These are phyloP conservation scores for Digitaria exilis DNA, from an alignment of 202 grass and related monocot genomes.

Conservation along the genomic window DNA sequence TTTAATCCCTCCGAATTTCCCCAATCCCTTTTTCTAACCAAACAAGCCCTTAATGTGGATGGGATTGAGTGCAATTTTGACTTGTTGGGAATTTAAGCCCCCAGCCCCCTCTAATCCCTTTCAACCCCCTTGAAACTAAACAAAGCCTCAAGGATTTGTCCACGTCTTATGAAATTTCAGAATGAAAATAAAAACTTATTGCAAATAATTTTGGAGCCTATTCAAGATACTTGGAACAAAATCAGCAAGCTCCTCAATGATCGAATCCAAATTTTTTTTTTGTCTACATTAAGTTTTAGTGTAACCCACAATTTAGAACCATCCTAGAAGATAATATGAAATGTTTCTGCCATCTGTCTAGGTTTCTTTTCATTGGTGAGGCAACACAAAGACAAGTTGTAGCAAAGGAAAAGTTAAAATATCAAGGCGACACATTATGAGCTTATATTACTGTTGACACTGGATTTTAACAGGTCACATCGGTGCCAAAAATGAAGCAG, in stretches of 20 bases:
- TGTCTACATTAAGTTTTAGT: background rate
- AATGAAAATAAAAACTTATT: background rate
- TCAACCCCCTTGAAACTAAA: too few relatives aligned
- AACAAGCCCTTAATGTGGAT: too few relatives aligned
- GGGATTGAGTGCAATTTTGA: too few relatives aligned
- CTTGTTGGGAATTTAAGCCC: too few relatives aligned
- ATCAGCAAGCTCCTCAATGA: background rate
- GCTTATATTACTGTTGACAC: slow-evolving; percentile 14
- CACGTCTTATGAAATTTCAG: background rate
- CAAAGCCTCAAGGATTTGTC: background rate
- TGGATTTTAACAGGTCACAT: too few relatives aligned
- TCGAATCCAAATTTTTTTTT: background rate
- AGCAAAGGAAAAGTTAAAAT: background rate
- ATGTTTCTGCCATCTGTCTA: background rate
- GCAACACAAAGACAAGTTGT: background rate
- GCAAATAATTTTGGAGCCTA: background rate
- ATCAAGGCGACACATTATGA: background rate
- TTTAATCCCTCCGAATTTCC: too few relatives aligned
- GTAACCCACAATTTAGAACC: background rate
- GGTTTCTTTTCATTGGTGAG: background rate
- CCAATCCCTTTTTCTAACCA: too few relatives aligned
- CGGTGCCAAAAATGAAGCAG: too few relatives aligned
- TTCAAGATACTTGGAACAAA: background rate
- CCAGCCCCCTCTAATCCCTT: too few relatives aligned
- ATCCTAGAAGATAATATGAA: background rate